Percentiles rank a stretch among this genome's conserved stretches.
Evolutionary conservation across 73 alveolate genomes (phyloP).

Genomic region (Symbiodinium pilosum): DNA sequence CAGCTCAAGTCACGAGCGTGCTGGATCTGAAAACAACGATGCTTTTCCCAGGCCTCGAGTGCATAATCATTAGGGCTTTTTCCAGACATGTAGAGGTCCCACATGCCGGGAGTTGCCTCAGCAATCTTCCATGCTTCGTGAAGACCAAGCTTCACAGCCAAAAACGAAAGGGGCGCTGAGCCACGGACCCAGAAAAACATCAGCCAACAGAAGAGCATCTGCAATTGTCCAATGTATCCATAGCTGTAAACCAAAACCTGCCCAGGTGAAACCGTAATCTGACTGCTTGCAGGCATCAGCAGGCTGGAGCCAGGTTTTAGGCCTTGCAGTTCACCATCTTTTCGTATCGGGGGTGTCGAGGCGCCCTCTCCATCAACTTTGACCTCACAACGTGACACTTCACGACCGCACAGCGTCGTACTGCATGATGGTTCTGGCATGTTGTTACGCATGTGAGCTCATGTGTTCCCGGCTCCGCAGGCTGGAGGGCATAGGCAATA

Average conservation of each 20-base stretch:
- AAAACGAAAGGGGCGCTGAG: no score
- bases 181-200: slow-evolving; percentile 68
- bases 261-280: neutral
- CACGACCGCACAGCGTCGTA: no score
- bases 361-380: slow-evolving; percentile 66
- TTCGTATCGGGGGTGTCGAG: slow-evolving; percentile 69
- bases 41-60: neutral
- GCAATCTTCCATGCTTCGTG: neutral
- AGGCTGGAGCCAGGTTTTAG: neutral
- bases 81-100: slow-evolving; percentile 52
- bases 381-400: slow-evolving; percentile 42
- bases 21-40: neutral
- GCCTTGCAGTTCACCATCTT: slow-evolving; percentile 90
- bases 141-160: neutral
- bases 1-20: neutral
- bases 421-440: no score
- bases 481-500: slow-evolving; percentile 54
- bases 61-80: slow-evolving; percentile 44
- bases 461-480: slow-evolving; percentile 25
- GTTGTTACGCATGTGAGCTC: no score
- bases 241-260: slow-evolving; percentile 73
- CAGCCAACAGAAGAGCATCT: slow-evolving; percentile 82
- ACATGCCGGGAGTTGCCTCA: slow-evolving; percentile 81
- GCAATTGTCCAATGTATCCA: slow-evolving; percentile 73
- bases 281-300: neutral